phyloP scores from a whole-genome alignment of 306 rosid species.

The Malus domestica region DNA sequence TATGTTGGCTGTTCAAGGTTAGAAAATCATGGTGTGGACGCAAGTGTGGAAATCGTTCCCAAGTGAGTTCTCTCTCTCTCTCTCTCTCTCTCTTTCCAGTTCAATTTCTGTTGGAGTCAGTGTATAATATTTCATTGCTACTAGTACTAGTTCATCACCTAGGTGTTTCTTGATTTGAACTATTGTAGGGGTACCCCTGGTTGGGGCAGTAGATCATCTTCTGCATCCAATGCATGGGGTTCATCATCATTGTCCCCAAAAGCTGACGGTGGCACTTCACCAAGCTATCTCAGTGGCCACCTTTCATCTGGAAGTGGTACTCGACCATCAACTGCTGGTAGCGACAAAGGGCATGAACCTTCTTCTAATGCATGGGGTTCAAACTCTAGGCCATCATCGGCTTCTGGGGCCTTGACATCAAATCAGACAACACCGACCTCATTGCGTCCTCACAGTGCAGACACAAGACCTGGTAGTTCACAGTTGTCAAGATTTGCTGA shows the following conservation, averaged over 20 bases:
- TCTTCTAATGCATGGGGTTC: slow-evolving; percentile 60
- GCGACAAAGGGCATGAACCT: slow-evolving; percentile 73
- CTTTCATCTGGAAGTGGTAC: slow-evolving; percentile 93
- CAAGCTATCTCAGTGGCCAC: slow-evolving; percentile 69
- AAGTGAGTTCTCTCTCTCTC: slow-evolving; percentile 44
- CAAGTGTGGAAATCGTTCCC: slow-evolving; percentile 94
- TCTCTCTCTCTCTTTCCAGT: not conserved
- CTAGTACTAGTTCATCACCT: not conserved
- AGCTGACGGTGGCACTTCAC: slow-evolving; percentile 74
- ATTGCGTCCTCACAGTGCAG: slow-evolving; percentile 95
- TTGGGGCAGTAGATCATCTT: slow-evolving; percentile 93
- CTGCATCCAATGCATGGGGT: slow-evolving; percentile 87
- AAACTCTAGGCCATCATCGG: slow-evolving; percentile 91
- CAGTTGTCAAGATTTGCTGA: slow-evolving; percentile 97
- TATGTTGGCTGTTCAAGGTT: slow-evolving; percentile 53
- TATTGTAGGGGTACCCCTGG: slow-evolving; percentile 72
- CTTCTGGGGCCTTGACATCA: slow-evolving; percentile 72
- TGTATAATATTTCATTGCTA: slow-evolving; percentile 5
- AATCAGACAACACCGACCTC: slow-evolving; percentile 60
- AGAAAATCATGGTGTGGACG: slow-evolving; percentile 91
- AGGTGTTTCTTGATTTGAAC: slow-evolving; percentile 5
- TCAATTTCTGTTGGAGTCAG: slow-evolving; percentile 1
- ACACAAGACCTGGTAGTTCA: slow-evolving; percentile 92
- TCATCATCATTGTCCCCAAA: slow-evolving; percentile 72
- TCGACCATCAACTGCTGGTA: slow-evolving; percentile 86